Evolutionary conservation across 2,329 filamentous ascomycete species (phyloP).

Genomic region (Penicillium italicum): DNA sequence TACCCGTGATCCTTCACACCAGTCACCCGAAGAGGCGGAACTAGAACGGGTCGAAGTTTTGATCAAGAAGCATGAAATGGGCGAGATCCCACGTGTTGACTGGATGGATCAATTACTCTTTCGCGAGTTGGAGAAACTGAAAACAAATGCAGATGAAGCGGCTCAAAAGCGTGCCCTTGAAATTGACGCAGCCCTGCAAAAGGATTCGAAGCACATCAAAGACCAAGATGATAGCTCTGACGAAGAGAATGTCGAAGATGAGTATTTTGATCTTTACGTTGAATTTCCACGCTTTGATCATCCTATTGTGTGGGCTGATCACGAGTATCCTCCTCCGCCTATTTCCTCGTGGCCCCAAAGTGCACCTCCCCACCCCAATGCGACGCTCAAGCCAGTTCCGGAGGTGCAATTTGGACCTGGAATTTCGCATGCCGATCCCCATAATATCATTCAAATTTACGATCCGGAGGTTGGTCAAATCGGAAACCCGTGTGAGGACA

Average conservation of each 20-base stretch:
- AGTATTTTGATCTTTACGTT: slow-evolving; percentile 77
- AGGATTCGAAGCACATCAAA: slow-evolving; percentile 24
- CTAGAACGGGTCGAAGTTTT: slow-evolving; percentile 83
- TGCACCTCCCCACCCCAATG: slow-evolving; percentile 61
- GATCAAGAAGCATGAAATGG: slow-evolving; percentile 98
- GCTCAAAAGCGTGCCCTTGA: slow-evolving; percentile 54
- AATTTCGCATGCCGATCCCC: slow-evolving; percentile 65
- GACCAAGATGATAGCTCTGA: slow-evolving; percentile 41
- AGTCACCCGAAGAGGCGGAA: slow-evolving; percentile 72
- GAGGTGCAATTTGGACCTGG: slow-evolving; percentile 88
- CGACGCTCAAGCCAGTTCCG: slow-evolving; percentile 73
- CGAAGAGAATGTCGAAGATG: slow-evolving; percentile 49
- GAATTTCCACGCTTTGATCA: slow-evolving; percentile 95
- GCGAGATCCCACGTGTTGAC: slow-evolving; percentile 85
- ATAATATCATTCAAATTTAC: slow-evolving; percentile 73
- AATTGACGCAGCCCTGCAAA: slow-evolving; percentile 28
- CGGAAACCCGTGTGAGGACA: slow-evolving; percentile 92
- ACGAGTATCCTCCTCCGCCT: slow-evolving; percentile 83
- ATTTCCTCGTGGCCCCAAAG: slow-evolving; percentile 70
- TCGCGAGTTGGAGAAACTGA: slow-evolving; percentile 77
- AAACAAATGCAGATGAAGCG: slow-evolving; percentile 61
- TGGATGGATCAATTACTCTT: slow-evolving; percentile 97
- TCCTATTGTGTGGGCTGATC: slow-evolving; percentile 88
- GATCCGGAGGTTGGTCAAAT: slow-evolving; percentile 86
- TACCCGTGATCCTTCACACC: slow-evolving; percentile 44